Percentiles rank a stretch among this genome's conserved stretches.
These are phyloP conservation scores for Drechslera avenae DNA, from an alignment of 2,329 filamentous ascomycete species.

Conservation along the genomic window DNA sequence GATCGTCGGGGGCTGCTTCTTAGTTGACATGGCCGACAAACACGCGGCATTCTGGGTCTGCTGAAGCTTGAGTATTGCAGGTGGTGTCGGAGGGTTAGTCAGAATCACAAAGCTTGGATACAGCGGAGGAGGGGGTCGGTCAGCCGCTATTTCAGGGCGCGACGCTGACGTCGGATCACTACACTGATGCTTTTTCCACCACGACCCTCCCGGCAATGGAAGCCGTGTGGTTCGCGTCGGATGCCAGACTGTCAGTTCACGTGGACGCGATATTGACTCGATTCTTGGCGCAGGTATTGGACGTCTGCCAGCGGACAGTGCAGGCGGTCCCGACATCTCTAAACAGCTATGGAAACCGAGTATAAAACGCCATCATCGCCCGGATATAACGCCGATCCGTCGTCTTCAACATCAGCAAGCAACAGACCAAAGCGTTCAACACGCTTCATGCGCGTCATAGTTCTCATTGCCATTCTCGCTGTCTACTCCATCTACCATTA, in stretches of 20 bases:
- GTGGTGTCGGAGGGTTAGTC: not conserved
- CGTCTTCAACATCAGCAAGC: constrained; percentile 23
- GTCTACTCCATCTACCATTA: constrained; percentile 12
- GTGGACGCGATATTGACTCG: constrained; percentile 19
- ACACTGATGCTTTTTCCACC: constrained; percentile 3
- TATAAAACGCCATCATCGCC: constrained; percentile 18
- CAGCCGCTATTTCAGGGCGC: constrained; percentile 18
- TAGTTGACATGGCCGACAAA: not conserved
- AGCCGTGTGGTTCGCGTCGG: not conserved
- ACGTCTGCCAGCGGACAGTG: constrained; percentile 17
- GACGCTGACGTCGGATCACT: constrained; percentile 11
- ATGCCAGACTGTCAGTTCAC: constrained; percentile 1
- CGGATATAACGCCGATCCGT: not conserved
- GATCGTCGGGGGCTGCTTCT: constrained; percentile 10
- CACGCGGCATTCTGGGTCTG: not conserved
- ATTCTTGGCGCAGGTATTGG: constrained; percentile 10
- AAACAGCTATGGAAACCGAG: constrained; percentile 29
- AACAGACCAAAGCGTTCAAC: constrained; percentile 25
- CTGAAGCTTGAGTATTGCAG: constrained; percentile 1
- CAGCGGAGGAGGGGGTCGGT: constrained; percentile 18
- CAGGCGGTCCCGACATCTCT: constrained; percentile 15
- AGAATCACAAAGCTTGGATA: constrained; percentile 1
- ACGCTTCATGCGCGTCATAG: constrained; percentile 20
- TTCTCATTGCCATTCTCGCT: constrained; percentile 12
- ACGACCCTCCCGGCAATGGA: not conserved